Base-by-base conservation (phyloP, 2,329 filamentous ascomycete genomes). In the Amphichorda felina region DNA sequence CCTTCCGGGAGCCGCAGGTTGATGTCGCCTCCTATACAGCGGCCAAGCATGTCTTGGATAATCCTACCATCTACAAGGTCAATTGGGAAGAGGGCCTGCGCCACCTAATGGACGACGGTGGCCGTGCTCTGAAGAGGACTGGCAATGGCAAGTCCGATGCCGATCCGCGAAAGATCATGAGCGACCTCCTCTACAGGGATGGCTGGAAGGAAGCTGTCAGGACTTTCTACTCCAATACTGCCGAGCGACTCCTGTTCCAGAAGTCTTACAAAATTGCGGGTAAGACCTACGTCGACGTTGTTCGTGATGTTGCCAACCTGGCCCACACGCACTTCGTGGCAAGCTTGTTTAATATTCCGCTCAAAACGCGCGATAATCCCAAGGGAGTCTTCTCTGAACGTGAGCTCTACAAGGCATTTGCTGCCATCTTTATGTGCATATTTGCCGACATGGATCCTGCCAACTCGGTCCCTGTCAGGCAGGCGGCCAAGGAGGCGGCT, bases 261-360 rank as follows among this genome's bases (percentile, higher is more conserved):
- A 82, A 84, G 52, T 73, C 72, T 30, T 82, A 75, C 54, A 69
- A 66, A 38, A 66, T 88, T 2, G 57, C 47, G 19, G 59, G 53
- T 1, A 50, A 45, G 37, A 70, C 64, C 4, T 78, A 84, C 50
- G 70, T 86, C 28, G 84, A 91, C 45, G 65, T 88, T 4, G 61
- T 84, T 8, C 71, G 77, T 17, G 77, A 84, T 37, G 70, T 85
- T 1, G 78, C 73, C 18, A 85, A 85, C 48, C 56, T 82, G 18
- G 70, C 67, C 0, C 78, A 79, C 5, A 72, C 77, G 4, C 65
- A 74, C 45, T 83, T 82, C 28, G 74, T 71, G 0, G 63, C 79
- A 3, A 66, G 69, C 4, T 63, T 66, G 16, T 81, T 83, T 50
- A 72, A 75, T 33, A 59, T 85, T 4, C 79, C 81, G 0, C 60